phyloP scores from a whole-genome alignment of 345 rosid species.

The Linum trigynum region DNA sequence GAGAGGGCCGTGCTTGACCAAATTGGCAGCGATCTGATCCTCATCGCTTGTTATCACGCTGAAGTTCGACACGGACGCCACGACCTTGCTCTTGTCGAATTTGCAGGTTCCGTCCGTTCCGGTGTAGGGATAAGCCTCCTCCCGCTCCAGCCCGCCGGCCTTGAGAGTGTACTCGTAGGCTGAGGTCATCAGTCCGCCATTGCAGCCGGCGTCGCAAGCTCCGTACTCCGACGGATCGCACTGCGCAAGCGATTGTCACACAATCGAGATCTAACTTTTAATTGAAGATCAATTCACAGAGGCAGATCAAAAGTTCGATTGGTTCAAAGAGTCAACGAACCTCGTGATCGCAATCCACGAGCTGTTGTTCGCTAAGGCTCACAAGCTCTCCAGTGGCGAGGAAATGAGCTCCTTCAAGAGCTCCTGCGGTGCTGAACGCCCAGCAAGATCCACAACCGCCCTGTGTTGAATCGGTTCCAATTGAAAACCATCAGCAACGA shows the following conservation, averaged over 20 bases:
- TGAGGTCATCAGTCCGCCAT: conserved; percentile 7
- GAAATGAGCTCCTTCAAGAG: conserved; percentile 11
- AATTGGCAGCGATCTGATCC: conserved; percentile 9
- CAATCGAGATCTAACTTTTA: neutral
- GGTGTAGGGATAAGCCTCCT: conserved; percentile 8
- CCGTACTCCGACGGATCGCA: conserved; percentile 6
- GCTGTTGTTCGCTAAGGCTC: conserved; percentile 11
- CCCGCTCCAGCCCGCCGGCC: conserved; percentile 9
- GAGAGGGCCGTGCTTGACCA: conserved; percentile 8
- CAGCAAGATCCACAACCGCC: conserved; percentile 11
- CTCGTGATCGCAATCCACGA: conserved; percentile 11
- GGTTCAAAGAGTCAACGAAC: neutral
- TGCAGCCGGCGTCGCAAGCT: conserved; percentile 9
- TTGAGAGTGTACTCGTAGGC: conserved; percentile 4
- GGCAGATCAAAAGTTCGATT: neutral
- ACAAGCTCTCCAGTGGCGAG: conserved; percentile 8
- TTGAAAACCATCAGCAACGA: neutral
- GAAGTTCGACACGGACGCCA: conserved; percentile 5
- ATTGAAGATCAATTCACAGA: neutral
- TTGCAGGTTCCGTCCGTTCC: conserved; percentile 5
- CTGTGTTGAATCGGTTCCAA: neutral
- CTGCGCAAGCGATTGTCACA: neutral
- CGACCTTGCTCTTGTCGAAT: conserved; percentile 9
- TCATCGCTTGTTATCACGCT: conserved; percentile 6
- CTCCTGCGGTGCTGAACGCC: conserved; percentile 6